A percentile compares a stretch with the other conserved stretches of the same genome.
These are phyloP conservation scores for Trichoderma reesei DNA, from an alignment of 495 filamentous ascomycete genomes.

Conservation along the genomic window DNA sequence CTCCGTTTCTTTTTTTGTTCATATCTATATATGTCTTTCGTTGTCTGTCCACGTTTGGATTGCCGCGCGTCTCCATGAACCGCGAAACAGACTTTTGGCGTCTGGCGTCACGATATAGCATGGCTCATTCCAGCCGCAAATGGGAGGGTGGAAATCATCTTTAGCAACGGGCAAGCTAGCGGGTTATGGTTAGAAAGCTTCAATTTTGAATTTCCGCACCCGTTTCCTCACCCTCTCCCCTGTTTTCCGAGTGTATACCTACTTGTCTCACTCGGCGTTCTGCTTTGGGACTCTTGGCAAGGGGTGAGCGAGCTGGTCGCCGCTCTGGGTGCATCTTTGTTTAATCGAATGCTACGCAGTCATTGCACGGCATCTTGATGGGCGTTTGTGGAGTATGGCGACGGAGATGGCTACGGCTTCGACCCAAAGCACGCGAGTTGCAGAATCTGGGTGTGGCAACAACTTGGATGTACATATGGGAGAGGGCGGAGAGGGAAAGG, in stretches of 20 bases:
- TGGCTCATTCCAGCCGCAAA: not conserved
- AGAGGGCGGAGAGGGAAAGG: too few species aligned
- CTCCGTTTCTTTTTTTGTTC: not conserved
- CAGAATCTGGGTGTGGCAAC: too few species aligned
- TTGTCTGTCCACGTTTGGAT: not conserved
- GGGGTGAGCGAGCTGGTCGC: not conserved
- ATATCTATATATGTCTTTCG: not conserved
- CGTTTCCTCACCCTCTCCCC: not conserved
- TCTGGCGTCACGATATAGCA: slow-evolving; percentile 5
- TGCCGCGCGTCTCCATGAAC: slow-evolving; percentile 3
- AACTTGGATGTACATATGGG: too few species aligned
- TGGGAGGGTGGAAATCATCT: not conserved
- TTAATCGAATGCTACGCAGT: not conserved
- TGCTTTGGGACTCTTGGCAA: not conserved
- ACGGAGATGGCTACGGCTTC: too few species aligned
- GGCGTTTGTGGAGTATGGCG: too few species aligned
- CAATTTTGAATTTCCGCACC: not conserved
- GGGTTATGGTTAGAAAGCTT: slow-evolving; percentile 7
- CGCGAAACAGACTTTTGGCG: not conserved
- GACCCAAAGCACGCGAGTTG: too few species aligned
- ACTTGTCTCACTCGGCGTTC: not conserved
- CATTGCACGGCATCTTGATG: too few species aligned
- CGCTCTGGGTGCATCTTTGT: not conserved
- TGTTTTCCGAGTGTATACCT: not conserved
- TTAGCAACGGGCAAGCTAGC: not conserved